Base-by-base conservation (phyloP, 225 moss, liverwort and hornwort species). In the Physcomitrium patens region DNA sequence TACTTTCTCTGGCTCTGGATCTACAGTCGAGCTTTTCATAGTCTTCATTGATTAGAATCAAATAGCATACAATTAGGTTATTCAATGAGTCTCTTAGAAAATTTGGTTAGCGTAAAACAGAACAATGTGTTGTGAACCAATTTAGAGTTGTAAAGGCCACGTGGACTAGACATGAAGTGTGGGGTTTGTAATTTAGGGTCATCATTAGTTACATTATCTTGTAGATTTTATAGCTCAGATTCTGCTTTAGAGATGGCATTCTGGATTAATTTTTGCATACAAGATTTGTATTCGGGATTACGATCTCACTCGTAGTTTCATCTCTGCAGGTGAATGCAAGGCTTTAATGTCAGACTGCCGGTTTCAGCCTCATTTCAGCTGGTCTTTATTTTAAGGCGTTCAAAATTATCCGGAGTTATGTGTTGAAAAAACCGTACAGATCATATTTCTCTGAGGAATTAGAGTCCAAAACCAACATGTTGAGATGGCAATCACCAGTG, bases 401-500 rank as follows among this genome's bases (percentile, higher is more conserved):
- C 44, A 3, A 11, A 50, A 14, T 50, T 22, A 76, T 45, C 15
- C 15, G 63, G 44, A n/a, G 56, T 67, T 67, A 75, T 78, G 77
- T 46, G 78, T 81, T 71, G 63, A 19, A 68, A 17, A 44, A 50
- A 61, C 11, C 49, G 31, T 27, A 12, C 62, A 45, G 51, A 8
- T 0, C 23, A 23, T 31, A 62, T 61, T 66, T 37, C n/a, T n/a
- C 23, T 48, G 56, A 67, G 74, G 55, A 22, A 22, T 54, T 53
- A 48, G 80, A 55, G 60, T 54, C 48, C 6, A 54, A 72, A 73
- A 26, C 71, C 82, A 78, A 69, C 78, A 83, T 83, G 83, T 89
- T 81, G 76, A 74, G 86, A 82, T 88, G 85, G 87, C 87, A 87
- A 59, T 69, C 85, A 26, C 76, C 85, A 46, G 78, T 75, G 69